phyloP scores from a whole-genome alignment of 768 basidiomycete species.

The Leccinum boreale region DNA sequence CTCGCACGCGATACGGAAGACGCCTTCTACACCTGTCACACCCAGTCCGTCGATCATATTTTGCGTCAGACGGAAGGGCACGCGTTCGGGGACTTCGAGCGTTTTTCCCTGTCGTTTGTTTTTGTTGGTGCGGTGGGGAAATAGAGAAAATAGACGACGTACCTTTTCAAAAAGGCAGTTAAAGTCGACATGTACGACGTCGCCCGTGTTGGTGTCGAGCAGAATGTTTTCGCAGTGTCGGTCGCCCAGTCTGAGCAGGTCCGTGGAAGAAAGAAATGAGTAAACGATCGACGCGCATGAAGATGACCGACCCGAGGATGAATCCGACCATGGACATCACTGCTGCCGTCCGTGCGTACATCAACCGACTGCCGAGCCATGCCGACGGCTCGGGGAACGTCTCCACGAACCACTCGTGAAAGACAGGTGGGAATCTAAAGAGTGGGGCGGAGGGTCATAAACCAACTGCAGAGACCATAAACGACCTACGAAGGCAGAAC shows the following conservation, averaged over 20 bases:
- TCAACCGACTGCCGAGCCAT: conserved; percentile 86
- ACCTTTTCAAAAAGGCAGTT: conserved; percentile 98
- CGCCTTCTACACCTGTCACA: conserved; percentile 91
- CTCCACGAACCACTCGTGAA: conserved; percentile 97
- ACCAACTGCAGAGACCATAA: not conserved
- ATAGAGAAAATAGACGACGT: not conserved
- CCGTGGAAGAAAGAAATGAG: not conserved
- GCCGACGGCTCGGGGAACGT: conserved; percentile 96
- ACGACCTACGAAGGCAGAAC: conserved; percentile 55
- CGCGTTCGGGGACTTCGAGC: conserved; percentile 84
- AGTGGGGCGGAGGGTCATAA: not conserved
- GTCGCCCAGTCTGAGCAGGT: conserved; percentile 77
- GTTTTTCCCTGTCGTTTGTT: conserved; percentile 59
- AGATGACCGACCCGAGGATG: conserved; percentile 70
- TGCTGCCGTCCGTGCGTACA: conserved; percentile 85
- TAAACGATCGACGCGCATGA: not conserved
- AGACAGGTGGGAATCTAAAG: conserved; percentile 73
- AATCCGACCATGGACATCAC: conserved; percentile 99
- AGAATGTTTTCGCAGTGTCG: conserved; percentile 96
- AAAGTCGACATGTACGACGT: conserved; percentile 95
- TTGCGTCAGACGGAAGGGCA: conserved; percentile 93
- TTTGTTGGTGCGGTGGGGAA: not conserved
- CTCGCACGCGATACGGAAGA: conserved; percentile 89
- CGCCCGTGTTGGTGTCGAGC: conserved; percentile 83
- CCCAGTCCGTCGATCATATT: conserved; percentile 92